These are phyloP conservation scores for Exsudoporus floridanus DNA, from an alignment of 1,284 basidiomycete species.

Conservation along the genomic window DNA sequence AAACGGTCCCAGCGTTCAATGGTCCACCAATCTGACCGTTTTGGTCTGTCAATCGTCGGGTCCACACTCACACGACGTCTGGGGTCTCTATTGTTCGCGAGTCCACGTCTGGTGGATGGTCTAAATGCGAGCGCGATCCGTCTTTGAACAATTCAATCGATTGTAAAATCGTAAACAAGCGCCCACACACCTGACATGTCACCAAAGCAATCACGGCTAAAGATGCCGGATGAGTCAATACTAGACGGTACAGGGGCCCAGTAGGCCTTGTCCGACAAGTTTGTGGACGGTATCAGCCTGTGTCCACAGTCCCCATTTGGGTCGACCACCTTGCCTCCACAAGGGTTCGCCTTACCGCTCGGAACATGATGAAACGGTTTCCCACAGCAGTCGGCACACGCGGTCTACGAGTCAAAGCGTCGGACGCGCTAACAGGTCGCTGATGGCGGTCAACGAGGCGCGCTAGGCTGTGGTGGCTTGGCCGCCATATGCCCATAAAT, in stretches of 20 bases:
- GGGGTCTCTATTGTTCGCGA: slow-evolving; percentile 20
- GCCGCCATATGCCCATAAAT: slow-evolving; percentile 19
- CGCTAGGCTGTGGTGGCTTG: slow-evolving; percentile 11
- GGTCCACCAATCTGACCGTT: slow-evolving; percentile 4
- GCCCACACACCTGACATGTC: slow-evolving; percentile 9
- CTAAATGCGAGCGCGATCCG: slow-evolving; percentile 1
- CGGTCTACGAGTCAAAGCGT: slow-evolving; percentile 19
- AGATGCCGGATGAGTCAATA: not conserved
- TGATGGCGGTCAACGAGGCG: not conserved
- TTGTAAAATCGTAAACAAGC: slow-evolving; percentile 5
- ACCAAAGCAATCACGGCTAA: not conserved
- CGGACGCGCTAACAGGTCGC: not conserved
- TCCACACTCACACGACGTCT: slow-evolving; percentile 2
- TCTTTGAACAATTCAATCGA: not conserved
- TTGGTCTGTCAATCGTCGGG: slow-evolving; percentile 4
- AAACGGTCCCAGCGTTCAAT: not conserved
- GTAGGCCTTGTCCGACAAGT: not conserved
- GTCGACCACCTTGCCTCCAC: not conserved
- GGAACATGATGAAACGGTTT: not conserved
- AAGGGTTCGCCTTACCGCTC: not conserved
- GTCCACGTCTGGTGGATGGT: slow-evolving; percentile 11
- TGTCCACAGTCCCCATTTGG: not conserved
- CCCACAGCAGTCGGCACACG: slow-evolving; percentile 1
- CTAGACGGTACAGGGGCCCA: not conserved
- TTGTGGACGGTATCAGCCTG: not conserved